Base-by-base conservation (phyloP, 129 eudicot genomes). In the Calendula officinalis region DNA sequence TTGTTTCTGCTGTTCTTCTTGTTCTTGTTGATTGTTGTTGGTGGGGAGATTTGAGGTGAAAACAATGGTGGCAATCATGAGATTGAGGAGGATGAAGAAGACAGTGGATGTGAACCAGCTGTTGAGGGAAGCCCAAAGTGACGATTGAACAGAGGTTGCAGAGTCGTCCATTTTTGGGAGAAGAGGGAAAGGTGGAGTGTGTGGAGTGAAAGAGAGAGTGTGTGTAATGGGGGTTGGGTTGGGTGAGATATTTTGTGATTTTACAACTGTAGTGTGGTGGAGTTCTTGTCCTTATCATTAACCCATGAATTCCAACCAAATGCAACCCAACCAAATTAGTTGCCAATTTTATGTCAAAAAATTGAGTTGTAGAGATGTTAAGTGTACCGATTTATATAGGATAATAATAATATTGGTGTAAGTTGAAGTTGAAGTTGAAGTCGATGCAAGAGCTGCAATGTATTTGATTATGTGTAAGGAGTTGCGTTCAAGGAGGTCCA, bases 81-180 rank as follows among this genome's bases (percentile, higher is more conserved):
- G 67, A 46, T 91, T 91, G 69, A 91, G 95, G 50, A 91, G 86
- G 62, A 88, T 74, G 74, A 91, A 91, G 72, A 91, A 81, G 59
- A 87, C 95, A n/a, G 98, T 71, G 56, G 98, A 91, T 1, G 95
- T 82, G 70, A 87, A 80, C 94, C 94, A 91, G 67, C 94, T 82
- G 77, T 78, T 82, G 78, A 91, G 67, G 49, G 95, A 78, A 12
- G 92, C 66, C 96, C 98, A 91, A 16, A 85, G 51, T 2, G 94
- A 87, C 12, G 89, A 60, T 5, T 67, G 16, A 3, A 72, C 38
- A 3, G 77, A n/a, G 6, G 84, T 70, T 35, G 82, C 82, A 58
- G 87, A 11, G 7, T 82, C 91, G 35, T 83, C 94, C 98, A 91
- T 91, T 51, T 61, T 49, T 79, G 55, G 44, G 40, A 5, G 62